Percentiles rank a stretch among this genome's conserved stretches.
Evolutionary conservation across 257 asterid genomes (phyloP).

Genomic region (Ocimum tenuiflorum): DNA sequence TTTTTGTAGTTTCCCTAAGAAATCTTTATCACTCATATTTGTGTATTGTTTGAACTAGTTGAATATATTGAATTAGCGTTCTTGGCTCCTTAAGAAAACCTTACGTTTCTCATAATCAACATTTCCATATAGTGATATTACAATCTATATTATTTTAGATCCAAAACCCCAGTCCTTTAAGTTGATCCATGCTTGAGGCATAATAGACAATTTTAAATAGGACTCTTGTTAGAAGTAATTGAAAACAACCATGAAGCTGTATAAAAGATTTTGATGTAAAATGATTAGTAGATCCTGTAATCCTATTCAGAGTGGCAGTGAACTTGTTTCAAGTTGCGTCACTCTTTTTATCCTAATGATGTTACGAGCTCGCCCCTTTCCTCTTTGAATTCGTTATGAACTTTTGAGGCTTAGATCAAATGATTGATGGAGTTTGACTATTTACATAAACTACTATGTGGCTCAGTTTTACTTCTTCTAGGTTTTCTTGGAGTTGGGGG

Average conservation of each 20-base stretch:
- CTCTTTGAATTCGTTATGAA: background rate
- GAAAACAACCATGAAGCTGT: background rate
- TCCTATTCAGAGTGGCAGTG: background rate
- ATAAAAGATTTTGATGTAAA: conserved; percentile 4
- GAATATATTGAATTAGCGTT: no score
- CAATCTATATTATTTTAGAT: conserved; percentile 5
- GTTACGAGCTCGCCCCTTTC: background rate
- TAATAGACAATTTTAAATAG: conserved; percentile 5
- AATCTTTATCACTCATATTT: no score
- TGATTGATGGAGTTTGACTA: conserved; percentile 9
- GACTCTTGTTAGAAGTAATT: conserved; percentile 2
- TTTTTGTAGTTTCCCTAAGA: no score
- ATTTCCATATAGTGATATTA: background rate
- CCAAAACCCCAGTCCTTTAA: background rate
- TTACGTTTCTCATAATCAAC: no score
- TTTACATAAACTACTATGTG: background rate
- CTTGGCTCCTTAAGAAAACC: no score
- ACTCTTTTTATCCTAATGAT: background rate
- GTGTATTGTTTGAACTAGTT: no score
- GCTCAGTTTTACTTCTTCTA: conserved; percentile 26
- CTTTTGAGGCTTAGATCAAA: conserved; percentile 13
- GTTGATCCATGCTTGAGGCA: background rate
- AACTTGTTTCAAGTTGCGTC: conserved; percentile 10
- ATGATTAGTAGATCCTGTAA: background rate
- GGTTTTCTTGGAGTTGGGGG: conserved; percentile 84